A percentile compares a stretch with the other conserved stretches of the same genome.
Evolutionary conservation across 1,284 basidiomycete species (phyloP).

Genomic region (Naganishia albida): DNA sequence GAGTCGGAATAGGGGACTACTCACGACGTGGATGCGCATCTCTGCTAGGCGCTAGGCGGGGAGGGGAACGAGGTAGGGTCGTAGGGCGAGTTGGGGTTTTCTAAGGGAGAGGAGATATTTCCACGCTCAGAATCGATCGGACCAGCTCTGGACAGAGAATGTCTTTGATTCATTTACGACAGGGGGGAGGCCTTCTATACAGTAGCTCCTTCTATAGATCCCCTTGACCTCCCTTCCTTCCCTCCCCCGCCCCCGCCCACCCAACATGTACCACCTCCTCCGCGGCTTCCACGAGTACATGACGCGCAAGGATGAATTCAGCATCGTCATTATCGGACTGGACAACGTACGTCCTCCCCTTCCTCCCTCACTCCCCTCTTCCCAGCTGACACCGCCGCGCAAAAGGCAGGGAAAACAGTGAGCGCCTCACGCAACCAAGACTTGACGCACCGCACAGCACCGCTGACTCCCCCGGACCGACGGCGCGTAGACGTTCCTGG

Average conservation of each 20-base stretch:
- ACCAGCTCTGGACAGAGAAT: not conserved
- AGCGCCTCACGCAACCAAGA: constrained; percentile 33
- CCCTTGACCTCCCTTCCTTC: not conserved
- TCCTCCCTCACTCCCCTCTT: not conserved
- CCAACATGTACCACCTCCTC: constrained; percentile 77
- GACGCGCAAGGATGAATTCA: constrained; percentile 90
- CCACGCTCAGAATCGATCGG: not conserved
- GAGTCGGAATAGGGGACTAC: constrained; percentile 27
- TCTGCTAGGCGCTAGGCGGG: constrained; percentile 1
- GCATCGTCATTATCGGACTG: constrained; percentile 81
- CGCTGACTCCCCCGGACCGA: not conserved
- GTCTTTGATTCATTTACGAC: too few species aligned
- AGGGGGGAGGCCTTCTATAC: constrained; percentile 2
- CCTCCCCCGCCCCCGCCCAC: not conserved
- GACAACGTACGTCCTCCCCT: constrained; percentile 51
- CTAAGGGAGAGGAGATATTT: too few species aligned
- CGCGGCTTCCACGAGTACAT: constrained; percentile 85
- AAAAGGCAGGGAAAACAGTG: constrained; percentile 83
- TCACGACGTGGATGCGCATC: constrained; percentile 50
- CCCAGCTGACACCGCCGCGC: constrained; percentile 39
- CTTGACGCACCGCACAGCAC: too few species aligned
- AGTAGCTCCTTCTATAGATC: not conserved
- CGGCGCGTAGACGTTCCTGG: constrained; percentile 71
- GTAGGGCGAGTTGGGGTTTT: too few species aligned
- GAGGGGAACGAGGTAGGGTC: too few species aligned